Conservation (phyloP, 768 basidiomycete genomes). For the Cystobasidium ongulense region DNA sequence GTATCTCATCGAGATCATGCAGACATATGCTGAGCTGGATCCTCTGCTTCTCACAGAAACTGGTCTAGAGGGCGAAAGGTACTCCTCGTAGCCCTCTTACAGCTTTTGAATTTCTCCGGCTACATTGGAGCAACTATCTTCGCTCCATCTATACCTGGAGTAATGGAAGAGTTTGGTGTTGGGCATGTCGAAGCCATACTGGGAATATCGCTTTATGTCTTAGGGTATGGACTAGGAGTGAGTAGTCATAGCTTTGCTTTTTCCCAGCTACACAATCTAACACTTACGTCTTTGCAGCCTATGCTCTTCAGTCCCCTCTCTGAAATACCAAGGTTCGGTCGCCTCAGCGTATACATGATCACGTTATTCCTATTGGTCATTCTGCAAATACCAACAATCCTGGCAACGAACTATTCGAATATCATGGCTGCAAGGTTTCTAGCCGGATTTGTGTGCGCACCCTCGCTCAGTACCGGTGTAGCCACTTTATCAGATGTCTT, state of each 20-base stretch:
- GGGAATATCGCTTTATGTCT: conserved; percentile 46
- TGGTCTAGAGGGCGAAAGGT: conserved; percentile 32
- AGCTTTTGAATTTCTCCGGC: conserved; percentile 34
- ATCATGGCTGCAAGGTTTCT: conserved; percentile 45
- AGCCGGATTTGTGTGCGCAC: conserved; percentile 46
- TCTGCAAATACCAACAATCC: conserved; percentile 43
- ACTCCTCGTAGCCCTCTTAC: conserved; percentile 33
- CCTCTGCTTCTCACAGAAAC: conserved; percentile 27
- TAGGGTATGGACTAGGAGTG: conserved; percentile 45
- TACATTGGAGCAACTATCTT: conserved; percentile 28
- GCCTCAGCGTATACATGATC: conserved; percentile 44
- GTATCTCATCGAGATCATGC: neutral
- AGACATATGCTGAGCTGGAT: neutral
- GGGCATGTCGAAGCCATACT: conserved; percentile 37
- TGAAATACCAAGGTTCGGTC: conserved; percentile 45
- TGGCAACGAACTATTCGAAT: conserved; percentile 43
- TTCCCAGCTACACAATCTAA: too few relatives aligned
- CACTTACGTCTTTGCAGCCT: neutral
- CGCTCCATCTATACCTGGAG: conserved; percentile 29
- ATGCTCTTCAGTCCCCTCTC: conserved; percentile 35
- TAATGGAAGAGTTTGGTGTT: conserved; percentile 37
- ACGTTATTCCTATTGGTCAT: conserved; percentile 42
- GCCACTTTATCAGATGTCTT: conserved; percentile 44
- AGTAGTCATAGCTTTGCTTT: neutral
- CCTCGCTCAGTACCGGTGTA: conserved; percentile 46